These are phyloP conservation scores for Zygosaccharomyces gambellarensis DNA, from an alignment of 805 yeast species.

Conservation along the genomic window DNA sequence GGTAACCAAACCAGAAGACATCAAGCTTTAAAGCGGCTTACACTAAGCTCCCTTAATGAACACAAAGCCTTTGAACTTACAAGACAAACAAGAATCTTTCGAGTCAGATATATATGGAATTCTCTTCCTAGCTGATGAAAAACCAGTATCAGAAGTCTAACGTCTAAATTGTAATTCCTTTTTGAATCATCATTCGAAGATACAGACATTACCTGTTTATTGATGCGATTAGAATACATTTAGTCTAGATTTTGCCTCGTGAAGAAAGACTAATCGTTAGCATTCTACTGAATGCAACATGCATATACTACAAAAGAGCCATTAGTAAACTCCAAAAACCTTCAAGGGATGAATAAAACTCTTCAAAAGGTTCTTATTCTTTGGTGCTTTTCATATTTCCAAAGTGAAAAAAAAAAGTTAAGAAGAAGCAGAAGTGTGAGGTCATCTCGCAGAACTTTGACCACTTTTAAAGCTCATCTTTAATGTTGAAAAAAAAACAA, in stretches of 20 bases:
- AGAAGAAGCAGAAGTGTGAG: not conserved
- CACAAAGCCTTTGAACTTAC: not conserved
- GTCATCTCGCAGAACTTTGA: not conserved
- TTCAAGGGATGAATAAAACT: not conserved
- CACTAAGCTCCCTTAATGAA: not conserved
- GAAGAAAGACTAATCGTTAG: not conserved
- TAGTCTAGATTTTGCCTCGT: not conserved
- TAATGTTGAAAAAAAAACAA: not conserved
- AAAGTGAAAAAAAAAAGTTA: not conserved
- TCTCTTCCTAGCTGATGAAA: conserved; percentile 26
- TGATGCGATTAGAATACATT: not conserved
- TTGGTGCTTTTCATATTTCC: not conserved
- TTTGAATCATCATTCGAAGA: conserved; percentile 28
- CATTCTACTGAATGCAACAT: conserved; percentile 2
- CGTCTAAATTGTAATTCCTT: conserved; percentile 35
- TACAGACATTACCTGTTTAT: not conserved
- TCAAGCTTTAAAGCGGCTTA: too few species aligned
- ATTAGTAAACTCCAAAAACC: not conserved
- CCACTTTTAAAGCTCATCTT: not conserved
- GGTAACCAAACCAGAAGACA: not conserved
- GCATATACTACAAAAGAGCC: not conserved
- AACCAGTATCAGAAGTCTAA: conserved; percentile 36
- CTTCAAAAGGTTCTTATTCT: not conserved
- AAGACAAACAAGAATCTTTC: conserved; percentile 1
- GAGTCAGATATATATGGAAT: conserved; percentile 26